Percentiles rank a stretch among this genome's conserved stretches.
These are phyloP conservation scores for Alternaria rosae DNA, from an alignment of 2,329 filamentous ascomycete genomes.

Conservation along the genomic window DNA sequence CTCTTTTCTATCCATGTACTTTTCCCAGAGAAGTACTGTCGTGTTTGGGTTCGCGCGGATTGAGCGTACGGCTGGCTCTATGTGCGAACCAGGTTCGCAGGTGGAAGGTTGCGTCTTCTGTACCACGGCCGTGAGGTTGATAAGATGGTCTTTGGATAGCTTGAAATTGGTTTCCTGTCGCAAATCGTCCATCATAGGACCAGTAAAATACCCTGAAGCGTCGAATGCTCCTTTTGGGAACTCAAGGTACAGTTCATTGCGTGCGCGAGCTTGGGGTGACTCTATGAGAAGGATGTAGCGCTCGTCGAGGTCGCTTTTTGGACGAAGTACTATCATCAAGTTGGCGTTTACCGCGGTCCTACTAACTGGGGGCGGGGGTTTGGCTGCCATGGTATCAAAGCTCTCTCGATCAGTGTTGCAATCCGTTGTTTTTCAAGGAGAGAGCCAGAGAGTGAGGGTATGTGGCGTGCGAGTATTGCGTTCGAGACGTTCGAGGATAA, in stretches of 20 bases:
- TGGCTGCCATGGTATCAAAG: neutral
- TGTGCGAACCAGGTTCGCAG: neutral
- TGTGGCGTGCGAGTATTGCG: neutral
- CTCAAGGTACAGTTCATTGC: neutral
- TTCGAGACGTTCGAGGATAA: neutral
- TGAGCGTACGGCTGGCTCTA: neutral
- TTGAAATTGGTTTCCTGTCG: neutral
- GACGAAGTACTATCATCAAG: neutral
- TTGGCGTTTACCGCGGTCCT: neutral
- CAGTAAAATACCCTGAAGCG: neutral
- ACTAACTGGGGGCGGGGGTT: neutral
- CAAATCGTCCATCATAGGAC: neutral
- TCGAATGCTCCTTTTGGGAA: neutral
- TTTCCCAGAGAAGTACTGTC: neutral
- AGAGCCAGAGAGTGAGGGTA: neutral
- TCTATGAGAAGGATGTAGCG: neutral
- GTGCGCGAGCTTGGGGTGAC: neutral
- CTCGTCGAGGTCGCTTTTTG: neutral
- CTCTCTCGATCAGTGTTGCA: neutral
- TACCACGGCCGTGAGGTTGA: neutral
- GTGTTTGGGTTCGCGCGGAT: neutral
- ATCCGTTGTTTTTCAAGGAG: neutral
- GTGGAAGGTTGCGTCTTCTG: neutral
- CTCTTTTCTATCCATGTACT: neutral
- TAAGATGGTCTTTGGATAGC: neutral